phyloP scores from a whole-genome alignment of 805 yeast genomes.

The Monosporozyma siamensis region DNA sequence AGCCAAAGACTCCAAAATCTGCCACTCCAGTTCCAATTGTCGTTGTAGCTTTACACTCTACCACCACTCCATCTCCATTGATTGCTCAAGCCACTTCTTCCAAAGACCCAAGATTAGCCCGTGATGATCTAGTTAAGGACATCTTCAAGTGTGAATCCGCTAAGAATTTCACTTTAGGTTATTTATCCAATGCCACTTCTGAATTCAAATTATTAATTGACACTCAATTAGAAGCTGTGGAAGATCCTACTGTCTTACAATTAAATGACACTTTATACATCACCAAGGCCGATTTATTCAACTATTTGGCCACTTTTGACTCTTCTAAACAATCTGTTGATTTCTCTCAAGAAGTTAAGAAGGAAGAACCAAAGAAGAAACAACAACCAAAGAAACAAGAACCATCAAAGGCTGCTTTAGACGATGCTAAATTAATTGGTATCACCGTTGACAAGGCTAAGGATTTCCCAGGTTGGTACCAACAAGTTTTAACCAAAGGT shows the following conservation, averaged over 20 bases:
- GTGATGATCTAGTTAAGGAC: conserved; percentile 63
- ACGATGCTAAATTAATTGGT: conserved; percentile 87
- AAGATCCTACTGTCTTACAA: conserved; percentile 24
- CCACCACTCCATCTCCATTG: conserved; percentile 56
- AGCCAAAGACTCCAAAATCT: conserved; percentile 82
- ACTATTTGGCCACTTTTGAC: conserved; percentile 34
- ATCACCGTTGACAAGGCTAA: conserved; percentile 87
- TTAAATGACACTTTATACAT: conserved; percentile 22
- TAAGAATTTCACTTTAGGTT: conserved; percentile 25
- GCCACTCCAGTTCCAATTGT: conserved; percentile 72
- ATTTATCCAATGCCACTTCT: conserved; percentile 33
- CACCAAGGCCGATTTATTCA: conserved; percentile 19
- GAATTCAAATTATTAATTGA: conserved; percentile 26
- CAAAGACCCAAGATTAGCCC: conserved; percentile 84
- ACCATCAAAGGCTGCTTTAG: conserved; percentile 43
- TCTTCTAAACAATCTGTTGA: conserved; percentile 40
- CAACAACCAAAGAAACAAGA: conserved; percentile 18
- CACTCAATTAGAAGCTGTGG: conserved; percentile 32
- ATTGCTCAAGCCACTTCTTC: conserved; percentile 60
- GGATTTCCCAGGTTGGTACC: conserved; percentile 97
- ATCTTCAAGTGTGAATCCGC: conserved; percentile 32
- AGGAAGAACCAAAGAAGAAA: conserved; percentile 28
- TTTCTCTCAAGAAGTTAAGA: conserved; percentile 32
- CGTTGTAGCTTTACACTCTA: conserved; percentile 63
- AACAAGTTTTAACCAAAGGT: conserved; percentile 90